phyloP scores from a whole-genome alignment of 208 protist species.

The Plasmodiophora brassicae region DNA sequence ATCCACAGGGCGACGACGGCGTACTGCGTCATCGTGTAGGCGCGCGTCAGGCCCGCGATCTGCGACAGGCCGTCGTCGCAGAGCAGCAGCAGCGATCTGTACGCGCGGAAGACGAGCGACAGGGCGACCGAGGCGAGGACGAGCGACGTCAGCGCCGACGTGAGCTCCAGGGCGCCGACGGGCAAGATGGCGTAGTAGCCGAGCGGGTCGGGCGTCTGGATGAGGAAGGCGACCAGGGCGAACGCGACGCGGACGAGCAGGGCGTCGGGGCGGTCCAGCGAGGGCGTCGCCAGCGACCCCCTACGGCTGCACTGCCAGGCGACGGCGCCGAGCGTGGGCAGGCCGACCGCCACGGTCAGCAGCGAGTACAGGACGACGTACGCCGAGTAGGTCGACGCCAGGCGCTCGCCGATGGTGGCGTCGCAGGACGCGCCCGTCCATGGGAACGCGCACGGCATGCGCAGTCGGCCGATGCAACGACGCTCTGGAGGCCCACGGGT shows the following conservation, averaged over 20 bases:
- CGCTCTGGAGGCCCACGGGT: no score
- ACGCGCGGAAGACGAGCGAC: neutral
- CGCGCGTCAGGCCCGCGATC: neutral
- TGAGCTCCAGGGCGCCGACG: neutral
- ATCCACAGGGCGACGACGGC: neutral
- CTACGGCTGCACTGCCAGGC: neutral
- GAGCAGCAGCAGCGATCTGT: neutral
- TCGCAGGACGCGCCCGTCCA: neutral
- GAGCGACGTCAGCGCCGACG: neutral
- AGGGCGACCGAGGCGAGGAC: neutral
- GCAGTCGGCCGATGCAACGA: no score
- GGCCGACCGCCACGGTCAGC: neutral
- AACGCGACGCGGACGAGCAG: neutral
- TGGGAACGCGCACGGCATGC: constrained; percentile 7
- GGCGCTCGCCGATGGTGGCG: neutral
- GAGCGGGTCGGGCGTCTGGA: constrained; percentile 3
- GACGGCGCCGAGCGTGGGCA: neutral
- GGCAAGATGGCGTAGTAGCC: neutral
- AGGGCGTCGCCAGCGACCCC: neutral
- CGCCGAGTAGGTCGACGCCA: neutral
- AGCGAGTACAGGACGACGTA: neutral
- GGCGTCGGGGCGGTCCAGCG: neutral
- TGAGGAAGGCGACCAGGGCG: neutral
- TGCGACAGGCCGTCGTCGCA: constrained; percentile 4
- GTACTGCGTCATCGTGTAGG: neutral